phyloP scores from a whole-genome alignment of 2,329 filamentous ascomycete species.

The Aureobasidium melanogenum region DNA sequence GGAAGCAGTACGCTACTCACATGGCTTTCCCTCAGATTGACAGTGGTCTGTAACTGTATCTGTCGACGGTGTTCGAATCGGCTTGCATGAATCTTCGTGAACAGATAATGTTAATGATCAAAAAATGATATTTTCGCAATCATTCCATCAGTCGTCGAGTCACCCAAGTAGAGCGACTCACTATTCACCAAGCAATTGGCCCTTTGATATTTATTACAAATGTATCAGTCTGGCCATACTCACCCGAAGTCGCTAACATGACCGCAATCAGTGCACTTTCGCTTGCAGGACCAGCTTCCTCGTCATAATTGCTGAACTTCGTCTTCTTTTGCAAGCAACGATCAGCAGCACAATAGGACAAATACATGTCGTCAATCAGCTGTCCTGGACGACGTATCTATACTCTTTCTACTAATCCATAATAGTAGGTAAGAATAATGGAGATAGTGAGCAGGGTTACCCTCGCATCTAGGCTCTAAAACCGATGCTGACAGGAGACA shows the following conservation, averaged over 20 bases:
- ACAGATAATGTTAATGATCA: background rate
- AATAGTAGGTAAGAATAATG: background rate
- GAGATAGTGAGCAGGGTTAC: background rate
- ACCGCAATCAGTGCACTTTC: background rate
- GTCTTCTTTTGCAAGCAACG: background rate
- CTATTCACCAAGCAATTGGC: background rate
- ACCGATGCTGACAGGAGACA: background rate
- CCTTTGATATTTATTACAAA: background rate
- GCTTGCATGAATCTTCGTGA: no score
- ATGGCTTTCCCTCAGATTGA: slow-evolving; percentile 30
- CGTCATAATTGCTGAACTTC: background rate
- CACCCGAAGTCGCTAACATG: background rate
- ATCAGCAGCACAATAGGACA: background rate
- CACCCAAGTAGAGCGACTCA: background rate
- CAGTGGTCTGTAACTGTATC: slow-evolving; percentile 26
- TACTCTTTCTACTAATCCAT: no score
- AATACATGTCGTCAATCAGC: background rate
- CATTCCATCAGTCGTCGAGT: background rate
- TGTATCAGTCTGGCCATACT: background rate
- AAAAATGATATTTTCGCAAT: background rate
- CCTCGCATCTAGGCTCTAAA: background rate
- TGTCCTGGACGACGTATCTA: background rate
- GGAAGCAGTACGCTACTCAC: slow-evolving; percentile 26
- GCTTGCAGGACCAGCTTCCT: background rate
- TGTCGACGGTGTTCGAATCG: background rate